Percentiles rank a stretch among this genome's conserved stretches.
These are phyloP conservation scores for Apophysomyces sp. DNA, from an alignment of 371 early-diverging fungal species.

Conservation along the genomic window DNA sequence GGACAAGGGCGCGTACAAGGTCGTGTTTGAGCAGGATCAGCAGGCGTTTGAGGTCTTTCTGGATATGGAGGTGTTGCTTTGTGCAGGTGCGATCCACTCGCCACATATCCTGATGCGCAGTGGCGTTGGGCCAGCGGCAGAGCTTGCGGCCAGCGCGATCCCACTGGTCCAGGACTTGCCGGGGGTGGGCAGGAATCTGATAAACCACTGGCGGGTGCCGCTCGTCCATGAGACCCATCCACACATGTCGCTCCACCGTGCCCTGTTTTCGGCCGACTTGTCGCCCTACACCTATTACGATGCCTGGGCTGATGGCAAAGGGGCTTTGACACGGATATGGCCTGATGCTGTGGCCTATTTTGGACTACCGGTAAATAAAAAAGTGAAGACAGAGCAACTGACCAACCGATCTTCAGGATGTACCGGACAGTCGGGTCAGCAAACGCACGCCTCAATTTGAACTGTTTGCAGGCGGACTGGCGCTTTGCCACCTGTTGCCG, in stretches of 20 bases:
- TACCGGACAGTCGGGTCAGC: constrained; percentile 23
- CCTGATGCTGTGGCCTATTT: constrained; percentile 34
- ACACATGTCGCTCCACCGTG: constrained; percentile 13
- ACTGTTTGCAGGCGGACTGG: constrained; percentile 22
- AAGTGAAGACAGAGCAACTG: background rate
- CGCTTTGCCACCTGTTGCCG: constrained; percentile 16
- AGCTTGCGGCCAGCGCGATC: constrained; percentile 22
- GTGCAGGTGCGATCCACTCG: constrained; percentile 40
- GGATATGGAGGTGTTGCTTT: constrained; percentile 32
- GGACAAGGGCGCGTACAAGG: constrained; percentile 3
- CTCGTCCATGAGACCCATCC: constrained; percentile 18
- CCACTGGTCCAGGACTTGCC: constrained; percentile 17
- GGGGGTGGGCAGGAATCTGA: constrained; percentile 42
- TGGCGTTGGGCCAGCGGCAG: constrained; percentile 22
- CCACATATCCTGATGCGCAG: constrained; percentile 23
- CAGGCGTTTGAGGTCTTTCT: constrained; percentile 5
- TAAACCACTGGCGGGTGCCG: constrained; percentile 33
- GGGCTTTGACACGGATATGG: constrained; percentile 23
- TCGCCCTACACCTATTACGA: background rate
- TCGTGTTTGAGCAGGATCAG: constrained; percentile 9
- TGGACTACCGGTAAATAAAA: constrained; percentile 23
- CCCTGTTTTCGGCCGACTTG: constrained; percentile 8
- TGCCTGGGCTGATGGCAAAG: constrained; percentile 6
- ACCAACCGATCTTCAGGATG: no score
- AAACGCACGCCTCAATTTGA: constrained; percentile 24